A percentile compares a stretch with the other conserved stretches of the same genome.
Conservation (phyloP, 2,329 filamentous ascomycete genomes). For the Daldinia eschscholtzii region DNA sequence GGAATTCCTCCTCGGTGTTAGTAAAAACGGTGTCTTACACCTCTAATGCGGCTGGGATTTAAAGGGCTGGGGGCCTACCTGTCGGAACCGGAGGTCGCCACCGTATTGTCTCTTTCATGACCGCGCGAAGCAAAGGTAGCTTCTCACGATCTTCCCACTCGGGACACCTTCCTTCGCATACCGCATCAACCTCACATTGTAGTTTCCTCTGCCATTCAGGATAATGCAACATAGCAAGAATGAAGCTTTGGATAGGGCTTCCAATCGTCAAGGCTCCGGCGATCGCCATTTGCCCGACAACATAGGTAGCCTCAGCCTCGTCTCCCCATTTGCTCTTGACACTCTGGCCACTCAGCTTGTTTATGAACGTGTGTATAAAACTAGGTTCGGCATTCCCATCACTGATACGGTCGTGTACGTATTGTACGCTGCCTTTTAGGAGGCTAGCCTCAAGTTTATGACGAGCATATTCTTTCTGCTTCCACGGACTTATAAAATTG, state of each 20-base stretch:
- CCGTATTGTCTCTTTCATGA: conserved; percentile 66
- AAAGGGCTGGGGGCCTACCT: conserved; percentile 56
- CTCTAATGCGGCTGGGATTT: too few species aligned
- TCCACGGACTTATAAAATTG: conserved; percentile 58
- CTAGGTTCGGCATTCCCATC: conserved; percentile 55
- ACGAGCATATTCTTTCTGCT: conserved; percentile 58
- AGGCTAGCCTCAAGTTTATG: conserved; percentile 57
- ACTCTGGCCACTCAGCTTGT: conserved; percentile 43
- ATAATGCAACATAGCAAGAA: conserved; percentile 57
- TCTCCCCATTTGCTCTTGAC: conserved; percentile 50
- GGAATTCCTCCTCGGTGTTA: conserved; percentile 58
- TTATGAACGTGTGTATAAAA: conserved; percentile 59
- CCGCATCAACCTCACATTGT: conserved; percentile 63
- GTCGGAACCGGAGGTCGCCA: conserved; percentile 68
- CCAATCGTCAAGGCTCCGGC: conserved; percentile 61
- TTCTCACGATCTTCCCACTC: conserved; percentile 61
- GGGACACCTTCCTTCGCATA: conserved; percentile 59
- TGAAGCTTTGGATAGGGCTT: conserved; percentile 59
- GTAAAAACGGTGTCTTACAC: not conserved
- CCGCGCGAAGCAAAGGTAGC: conserved; percentile 61
- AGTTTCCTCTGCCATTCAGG: conserved; percentile 57
- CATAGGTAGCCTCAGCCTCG: conserved; percentile 57
- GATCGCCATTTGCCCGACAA: conserved; percentile 63
- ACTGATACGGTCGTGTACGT: conserved; percentile 53
- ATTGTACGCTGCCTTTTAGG: conserved; percentile 55